Base-by-base conservation (phyloP, 2,329 filamentous ascomycete species). In the Nigrograna mackinnonii region DNA sequence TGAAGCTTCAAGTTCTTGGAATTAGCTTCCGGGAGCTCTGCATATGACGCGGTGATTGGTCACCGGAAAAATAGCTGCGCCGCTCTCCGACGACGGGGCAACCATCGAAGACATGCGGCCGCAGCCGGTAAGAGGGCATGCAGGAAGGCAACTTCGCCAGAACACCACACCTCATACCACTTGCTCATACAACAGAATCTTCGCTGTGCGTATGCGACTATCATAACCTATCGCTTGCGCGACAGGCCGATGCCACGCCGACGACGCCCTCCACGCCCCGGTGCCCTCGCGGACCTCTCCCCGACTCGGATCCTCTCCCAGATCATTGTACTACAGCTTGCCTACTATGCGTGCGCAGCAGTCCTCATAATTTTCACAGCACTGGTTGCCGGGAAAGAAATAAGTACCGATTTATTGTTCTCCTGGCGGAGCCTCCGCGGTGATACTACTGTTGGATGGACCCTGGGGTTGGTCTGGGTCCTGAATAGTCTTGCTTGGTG, bases 391-490 rank as follows among this genome's bases (percentile, higher is more conserved):
- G 85, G 85, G 14, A 76, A 78, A 38, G 72, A 76, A 14, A 80
- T 86, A 46, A 77, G 72, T 26, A 62, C 80, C 2, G 80, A 82
- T 47, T 60, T 86, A 34, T 66, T 88, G 3, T 72, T 87, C 35
- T 79, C 78, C 61, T 88, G 85, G 85, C 73, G 77, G 44, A 79
- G 75, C 37, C 51, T 88, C 41, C 69, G 85, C 40, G 83, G 83
- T 6, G 85, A 88, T 64, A 85, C 83, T 3, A 86, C 84, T 0
- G 75, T 84, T 13, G 85, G 85, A 47, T 87, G 84, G 84, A 86
- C 84, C 59, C 59, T 87, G 45, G 83, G 81, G 1, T 64, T 86
- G 43, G 82, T 85, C 30, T 87, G 85, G 84, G 70, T 87, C 60
- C 67, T 86, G 60, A 84, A 84, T 60, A 79, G 79, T 51, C 70